phyloP scores from a whole-genome alignment of 1,139 yeast species.

The Protomyces lactucae-debilis region DNA sequence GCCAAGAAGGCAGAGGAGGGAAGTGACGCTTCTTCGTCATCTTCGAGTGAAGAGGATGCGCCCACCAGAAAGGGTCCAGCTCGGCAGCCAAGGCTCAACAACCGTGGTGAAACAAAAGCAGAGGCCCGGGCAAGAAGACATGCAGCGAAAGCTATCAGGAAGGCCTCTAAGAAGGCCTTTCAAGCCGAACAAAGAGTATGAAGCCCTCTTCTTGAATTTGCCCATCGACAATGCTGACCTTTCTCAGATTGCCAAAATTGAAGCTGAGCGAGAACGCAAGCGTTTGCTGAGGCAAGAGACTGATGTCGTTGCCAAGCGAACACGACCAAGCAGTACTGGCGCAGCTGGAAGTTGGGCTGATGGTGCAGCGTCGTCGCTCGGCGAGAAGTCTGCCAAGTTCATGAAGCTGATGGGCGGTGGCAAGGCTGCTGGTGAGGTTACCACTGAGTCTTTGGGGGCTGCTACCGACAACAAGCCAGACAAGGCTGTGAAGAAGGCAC shows the following conservation, averaged over 20 bases:
- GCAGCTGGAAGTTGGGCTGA: too few species aligned
- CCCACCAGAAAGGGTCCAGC: not conserved
- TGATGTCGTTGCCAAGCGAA: too few species aligned
- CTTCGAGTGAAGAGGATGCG: not conserved
- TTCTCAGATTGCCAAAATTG: too few species aligned
- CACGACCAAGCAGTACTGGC: not conserved
- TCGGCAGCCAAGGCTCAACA: not conserved
- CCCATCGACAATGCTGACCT: too few species aligned
- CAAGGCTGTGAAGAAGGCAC: not conserved
- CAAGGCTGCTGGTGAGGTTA: not conserved
- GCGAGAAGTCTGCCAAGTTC: conserved; percentile 23
- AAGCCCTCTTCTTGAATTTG: not conserved
- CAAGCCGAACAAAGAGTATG: not conserved
- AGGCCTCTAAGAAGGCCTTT: not conserved
- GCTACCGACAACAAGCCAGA: not conserved
- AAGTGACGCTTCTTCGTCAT: not conserved
- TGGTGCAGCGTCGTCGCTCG: conserved; percentile 17
- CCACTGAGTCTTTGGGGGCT: not conserved
- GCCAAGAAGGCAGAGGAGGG: not conserved
- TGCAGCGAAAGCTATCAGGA: not conserved
- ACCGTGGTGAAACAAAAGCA: not conserved
- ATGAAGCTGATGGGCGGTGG: conserved; percentile 22
- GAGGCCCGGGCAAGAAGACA: not conserved
- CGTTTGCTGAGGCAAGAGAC: too few species aligned
- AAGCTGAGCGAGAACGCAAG: not conserved